Evolutionary conservation across 345 rosid species (phyloP), one percentile per base, ranked within the genome.

Genomic region (Eucalyptus erythrocorys): DNA sequence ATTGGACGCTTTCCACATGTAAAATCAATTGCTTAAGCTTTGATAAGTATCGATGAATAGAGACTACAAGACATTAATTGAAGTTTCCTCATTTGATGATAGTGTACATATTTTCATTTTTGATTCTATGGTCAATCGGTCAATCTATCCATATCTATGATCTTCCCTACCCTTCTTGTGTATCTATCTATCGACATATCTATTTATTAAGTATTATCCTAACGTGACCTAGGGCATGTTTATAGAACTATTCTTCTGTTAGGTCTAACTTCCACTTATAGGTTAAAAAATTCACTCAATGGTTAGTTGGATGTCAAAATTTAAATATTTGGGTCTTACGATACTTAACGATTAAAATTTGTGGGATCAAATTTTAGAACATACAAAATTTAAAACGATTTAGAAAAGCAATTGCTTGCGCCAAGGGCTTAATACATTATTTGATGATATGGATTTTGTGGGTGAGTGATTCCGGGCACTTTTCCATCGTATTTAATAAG

Each of bases 401-500:
- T 16, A 66, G 21, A 66, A 66, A 66, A 32, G 22, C 42, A 32
- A 66, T 8, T 16, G 42, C 79, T 66, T 32, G 10, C 79, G 11
- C 40, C 79, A n/a, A 66, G 37, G 76, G 10, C 76, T 66, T 8
- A 66, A 15, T 15, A 8, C 22, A 66, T 66, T 32, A 66, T 66
- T 32, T n/a, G 40, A 30, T 30, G 71, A 13, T 13, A 6, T 30
- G 34, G 17, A 6, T 30, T 3, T 13, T 30, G 19, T 30, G 16
- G 7, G 6, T 17, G 34, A 15, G 15, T 6, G 22, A 15, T 64
- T 64, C 0, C 3, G 6, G 5, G 22, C 4, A n/a, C 9, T 2
- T 0, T 3, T 7, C 34, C 17, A 66, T 66, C 3, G 3, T 4
- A 32, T 66, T 66, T 66, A 66, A n/a, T 6, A 6, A 64, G 16